A percentile compares a stretch with the other conserved stretches of the same genome.
Conservation (phyloP, 208 protist genomes). For the Crithidia expoeki region DNA sequence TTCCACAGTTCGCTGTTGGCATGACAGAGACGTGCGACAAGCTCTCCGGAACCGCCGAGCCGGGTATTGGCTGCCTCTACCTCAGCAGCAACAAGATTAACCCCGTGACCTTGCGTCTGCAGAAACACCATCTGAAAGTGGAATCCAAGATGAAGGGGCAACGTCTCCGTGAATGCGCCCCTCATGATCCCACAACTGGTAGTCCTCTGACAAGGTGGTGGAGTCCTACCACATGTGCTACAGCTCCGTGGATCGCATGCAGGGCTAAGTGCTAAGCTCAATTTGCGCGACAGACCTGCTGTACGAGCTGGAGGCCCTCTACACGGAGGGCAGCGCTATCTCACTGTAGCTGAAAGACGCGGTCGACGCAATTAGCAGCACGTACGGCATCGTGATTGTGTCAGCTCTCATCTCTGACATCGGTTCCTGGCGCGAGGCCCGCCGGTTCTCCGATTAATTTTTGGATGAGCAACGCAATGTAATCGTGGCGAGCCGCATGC, state of each 20-base stretch:
- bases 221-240: conserved; percentile 53
- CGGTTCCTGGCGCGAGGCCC: conserved; percentile 62
- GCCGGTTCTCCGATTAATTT: conserved; percentile 60
- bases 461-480: conserved; percentile 77
- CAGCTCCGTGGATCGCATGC: conserved; percentile 51
- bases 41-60: conserved; percentile 47
- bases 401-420: conserved; percentile 81
- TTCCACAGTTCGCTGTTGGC: conserved; percentile 63
- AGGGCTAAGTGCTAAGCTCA: conserved; percentile 73
- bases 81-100: conserved; percentile 42
- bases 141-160: conserved; percentile 89
- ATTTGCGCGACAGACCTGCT: conserved; percentile 70
- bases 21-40: conserved; percentile 72
- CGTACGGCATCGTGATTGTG: conserved; percentile 78
- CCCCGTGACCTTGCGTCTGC: conserved; percentile 50
- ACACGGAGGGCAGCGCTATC: conserved; percentile 76
- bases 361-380: conserved; percentile 54
- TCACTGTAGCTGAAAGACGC: conserved; percentile 75
- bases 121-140: conserved; percentile 42
- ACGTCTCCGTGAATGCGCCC: conserved; percentile 73
- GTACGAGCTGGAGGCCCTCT: conserved; percentile 84
- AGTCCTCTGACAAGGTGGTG: conserved; percentile 38
- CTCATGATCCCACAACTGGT: conserved; percentile 70
- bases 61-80: conserved; percentile 66
- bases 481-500: conserved; percentile 63